Evolutionary conservation across 768 basidiomycete genomes (phyloP).

Genomic region (Boletus bicolor): DNA sequence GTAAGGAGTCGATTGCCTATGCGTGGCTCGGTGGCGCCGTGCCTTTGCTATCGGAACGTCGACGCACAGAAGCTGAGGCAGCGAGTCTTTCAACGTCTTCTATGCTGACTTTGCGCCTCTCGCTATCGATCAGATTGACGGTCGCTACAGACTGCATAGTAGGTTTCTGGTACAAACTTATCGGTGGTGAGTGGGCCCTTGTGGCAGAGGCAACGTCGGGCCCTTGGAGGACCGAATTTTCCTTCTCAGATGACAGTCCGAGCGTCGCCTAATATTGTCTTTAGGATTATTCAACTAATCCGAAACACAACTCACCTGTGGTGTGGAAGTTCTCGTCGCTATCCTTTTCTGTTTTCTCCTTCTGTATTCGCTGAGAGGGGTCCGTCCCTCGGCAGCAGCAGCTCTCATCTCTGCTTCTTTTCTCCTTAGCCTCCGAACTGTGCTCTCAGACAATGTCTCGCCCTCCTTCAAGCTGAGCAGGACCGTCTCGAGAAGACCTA

Average conservation of each 20-base stretch:
- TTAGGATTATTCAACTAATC: background rate
- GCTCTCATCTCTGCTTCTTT: slow-evolving; percentile 20
- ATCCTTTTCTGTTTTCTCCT: slow-evolving; percentile 20
- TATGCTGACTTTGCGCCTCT: slow-evolving; percentile 2
- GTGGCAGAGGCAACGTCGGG: background rate
- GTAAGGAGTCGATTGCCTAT: background rate
- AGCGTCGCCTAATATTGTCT: background rate
- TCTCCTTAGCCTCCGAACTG: slow-evolving; percentile 23
- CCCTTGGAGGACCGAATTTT: background rate
- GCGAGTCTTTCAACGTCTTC: slow-evolving; percentile 17
- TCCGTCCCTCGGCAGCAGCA: slow-evolving; percentile 21
- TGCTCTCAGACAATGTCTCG: slow-evolving; percentile 24
- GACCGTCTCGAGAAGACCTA: slow-evolving; percentile 18
- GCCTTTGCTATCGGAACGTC: background rate
- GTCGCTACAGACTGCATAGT: background rate
- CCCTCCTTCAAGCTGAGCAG: slow-evolving; percentile 25
- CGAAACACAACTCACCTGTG: slow-evolving; percentile 9
- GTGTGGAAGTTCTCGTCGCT: background rate
- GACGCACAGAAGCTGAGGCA: slow-evolving; percentile 7
- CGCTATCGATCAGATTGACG: background rate
- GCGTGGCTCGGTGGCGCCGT: background rate
- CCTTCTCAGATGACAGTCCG: background rate
- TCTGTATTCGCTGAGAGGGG: slow-evolving; percentile 22
- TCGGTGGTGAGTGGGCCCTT: background rate
- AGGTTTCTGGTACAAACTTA: background rate